Percentiles rank a stretch among this genome's conserved stretches.
phyloP scores from a whole-genome alignment of 1,284 basidiomycete species.

The Mycena citricolor region DNA sequence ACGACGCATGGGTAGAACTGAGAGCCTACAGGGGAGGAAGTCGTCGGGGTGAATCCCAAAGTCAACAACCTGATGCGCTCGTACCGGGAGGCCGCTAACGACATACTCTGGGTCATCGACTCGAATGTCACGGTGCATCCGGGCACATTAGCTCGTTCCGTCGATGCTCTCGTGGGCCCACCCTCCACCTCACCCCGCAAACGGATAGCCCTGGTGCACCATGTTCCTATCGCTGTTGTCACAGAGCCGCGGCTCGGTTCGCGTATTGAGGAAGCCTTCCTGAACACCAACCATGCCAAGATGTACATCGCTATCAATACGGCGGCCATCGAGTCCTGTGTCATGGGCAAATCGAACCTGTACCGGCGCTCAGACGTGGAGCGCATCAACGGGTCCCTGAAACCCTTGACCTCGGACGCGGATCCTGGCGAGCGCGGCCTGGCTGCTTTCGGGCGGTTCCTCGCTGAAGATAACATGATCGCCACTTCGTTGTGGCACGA shows the following conservation, averaged over 20 bases:
- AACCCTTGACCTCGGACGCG: constrained; percentile 36
- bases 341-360: constrained; percentile 96
- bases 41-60: constrained; percentile 94
- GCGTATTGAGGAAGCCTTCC: constrained; percentile 88
- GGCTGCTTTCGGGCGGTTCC: constrained; percentile 77
- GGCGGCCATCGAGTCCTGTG: constrained; percentile 88
- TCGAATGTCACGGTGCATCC: constrained; percentile 84
- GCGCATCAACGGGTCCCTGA: constrained; percentile 61
- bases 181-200: constrained; percentile 36
- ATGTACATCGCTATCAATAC: constrained; percentile 98
- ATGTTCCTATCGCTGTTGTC: constrained; percentile 89
- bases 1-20: constrained; percentile 6
- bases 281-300: constrained; percentile 97
- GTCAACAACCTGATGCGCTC: constrained; percentile 93
- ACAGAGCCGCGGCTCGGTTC: constrained; percentile 72
- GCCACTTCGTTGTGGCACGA: constrained; percentile 89
- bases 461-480: constrained; percentile 97
- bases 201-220: constrained; percentile 88
- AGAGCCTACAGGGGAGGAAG: constrained; percentile 56
- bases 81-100: constrained; percentile 78
- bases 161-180: constrained; percentile 64
- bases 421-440: constrained; percentile 54
- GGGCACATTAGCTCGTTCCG: constrained; percentile 83
- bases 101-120: constrained; percentile 97
- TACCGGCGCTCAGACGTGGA: constrained; percentile 90